phyloP scores from a whole-genome alignment of 2,329 filamentous ascomycete species.

The Didymella lethalis region DNA sequence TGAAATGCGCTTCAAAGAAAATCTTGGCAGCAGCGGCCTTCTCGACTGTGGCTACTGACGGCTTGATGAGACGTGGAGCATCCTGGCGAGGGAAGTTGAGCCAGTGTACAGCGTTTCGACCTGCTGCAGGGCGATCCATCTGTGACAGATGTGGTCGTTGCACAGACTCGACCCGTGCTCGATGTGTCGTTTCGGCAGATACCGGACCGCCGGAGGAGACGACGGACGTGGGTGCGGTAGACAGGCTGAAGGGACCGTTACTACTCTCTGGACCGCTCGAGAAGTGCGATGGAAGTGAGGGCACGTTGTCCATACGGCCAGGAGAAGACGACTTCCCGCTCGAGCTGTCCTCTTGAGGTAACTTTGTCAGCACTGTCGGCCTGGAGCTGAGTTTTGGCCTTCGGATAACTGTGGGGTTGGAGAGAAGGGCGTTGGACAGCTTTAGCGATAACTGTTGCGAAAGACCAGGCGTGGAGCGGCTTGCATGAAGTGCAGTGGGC shows the following conservation, averaged over 20 bases:
- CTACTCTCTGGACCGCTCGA: constrained; percentile 42
- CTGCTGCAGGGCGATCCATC: constrained; percentile 22
- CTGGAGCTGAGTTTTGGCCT: constrained; percentile 40
- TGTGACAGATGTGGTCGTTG: constrained; percentile 27
- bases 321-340: constrained; percentile 1
- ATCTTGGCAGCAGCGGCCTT: constrained; percentile 81
- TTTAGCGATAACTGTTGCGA: constrained; percentile 38
- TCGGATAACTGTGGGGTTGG: constrained; percentile 45
- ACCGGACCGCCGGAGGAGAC: constrained; percentile 43
- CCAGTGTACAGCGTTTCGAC: constrained; percentile 34
- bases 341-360: constrained; percentile 13
- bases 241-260: constrained; percentile 38
- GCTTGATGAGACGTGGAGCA: constrained; percentile 39
- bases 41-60: constrained; percentile 72
- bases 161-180: constrained; percentile 26
- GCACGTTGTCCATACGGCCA: constrained; percentile 19
- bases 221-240: constrained; percentile 47
- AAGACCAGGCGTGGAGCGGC: constrained; percentile 42
- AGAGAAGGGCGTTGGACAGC: constrained; percentile 37
- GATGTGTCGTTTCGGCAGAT: constrained; percentile 42
- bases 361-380: constrained; percentile 34
- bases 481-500: constrained; percentile 30
- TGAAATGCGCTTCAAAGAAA: constrained; percentile 85
- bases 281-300: constrained; percentile 37
- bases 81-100: constrained; percentile 47